Conservation (phyloP, 2,329 filamentous ascomycete genomes). For the Alternaria viburni region DNA sequence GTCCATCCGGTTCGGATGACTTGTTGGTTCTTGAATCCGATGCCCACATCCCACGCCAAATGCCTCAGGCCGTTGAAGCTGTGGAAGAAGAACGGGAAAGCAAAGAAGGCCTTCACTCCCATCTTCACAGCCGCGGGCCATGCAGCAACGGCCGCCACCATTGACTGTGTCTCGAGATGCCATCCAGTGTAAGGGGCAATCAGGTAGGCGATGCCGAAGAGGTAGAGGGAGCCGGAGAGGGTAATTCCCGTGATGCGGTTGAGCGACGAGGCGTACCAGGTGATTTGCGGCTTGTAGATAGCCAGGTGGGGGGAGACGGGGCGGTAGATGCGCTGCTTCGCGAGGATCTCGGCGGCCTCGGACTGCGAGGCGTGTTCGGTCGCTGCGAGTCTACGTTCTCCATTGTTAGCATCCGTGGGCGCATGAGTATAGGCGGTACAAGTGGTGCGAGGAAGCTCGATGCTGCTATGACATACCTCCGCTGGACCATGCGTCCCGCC, state of each 20-base stretch:
- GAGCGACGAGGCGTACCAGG: slow-evolving; percentile 76
- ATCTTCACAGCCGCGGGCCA: slow-evolving; percentile 67
- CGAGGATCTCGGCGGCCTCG: slow-evolving; percentile 71
- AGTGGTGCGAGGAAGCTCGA: slow-evolving; percentile 5
- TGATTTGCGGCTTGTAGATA: slow-evolving; percentile 88
- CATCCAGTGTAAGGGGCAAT: slow-evolving; percentile 76
- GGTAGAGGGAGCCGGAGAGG: slow-evolving; percentile 77
- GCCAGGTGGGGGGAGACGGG: slow-evolving; percentile 83
- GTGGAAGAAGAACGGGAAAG: slow-evolving; percentile 73
- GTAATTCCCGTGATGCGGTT: slow-evolving; percentile 83
- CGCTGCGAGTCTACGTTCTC: slow-evolving; percentile 53
- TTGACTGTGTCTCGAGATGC: slow-evolving; percentile 68
- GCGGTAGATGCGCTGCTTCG: slow-evolving; percentile 78
- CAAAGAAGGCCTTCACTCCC: slow-evolving; percentile 63
- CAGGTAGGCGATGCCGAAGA: slow-evolving; percentile 82
- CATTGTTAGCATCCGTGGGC: slow-evolving; percentile 15
- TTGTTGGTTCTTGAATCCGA: slow-evolving; percentile 66
- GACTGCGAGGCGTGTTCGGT: slow-evolving; percentile 63
- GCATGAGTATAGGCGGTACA: not conserved
- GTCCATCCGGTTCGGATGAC: slow-evolving; percentile 71
- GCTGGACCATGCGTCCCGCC: slow-evolving; percentile 52
- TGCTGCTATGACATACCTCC: slow-evolving; percentile 51
- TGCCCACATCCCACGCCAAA: slow-evolving; percentile 72
- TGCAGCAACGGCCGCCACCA: slow-evolving; percentile 69
- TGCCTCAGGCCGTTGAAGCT: slow-evolving; percentile 72